Evolutionary conservation across 371 early-diverging fungal genomes (phyloP), one percentile per base, ranked within the genome.

Genomic region (Cokeromyces recurvatus): DNA sequence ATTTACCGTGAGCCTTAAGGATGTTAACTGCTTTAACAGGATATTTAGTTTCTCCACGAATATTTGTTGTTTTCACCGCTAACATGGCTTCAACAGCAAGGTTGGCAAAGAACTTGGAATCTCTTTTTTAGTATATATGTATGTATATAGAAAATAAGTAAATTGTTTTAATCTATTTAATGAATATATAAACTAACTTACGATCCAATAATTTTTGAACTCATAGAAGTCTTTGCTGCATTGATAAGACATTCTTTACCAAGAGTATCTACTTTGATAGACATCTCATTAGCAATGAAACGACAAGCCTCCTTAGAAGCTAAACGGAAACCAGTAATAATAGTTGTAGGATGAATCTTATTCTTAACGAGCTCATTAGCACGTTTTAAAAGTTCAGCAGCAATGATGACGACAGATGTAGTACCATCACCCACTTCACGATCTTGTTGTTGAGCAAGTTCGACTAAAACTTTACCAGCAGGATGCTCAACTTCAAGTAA

Each of bases 341-440:
- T 95, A 34, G 95, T 94, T 31, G 97, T 95, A 5, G 99, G 97
- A 72, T 98, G 99, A 67, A 99, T 95, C 60, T 95, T 96, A 74
- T 94, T 92, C 75, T 96, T 92, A 38, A 99, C 95, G 43, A 98
- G 77, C 48, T 95, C 94, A 60, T 94, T 92, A 57, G 99, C 99
- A 51, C 96, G 84, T 56, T 91, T 87, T 61, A 99, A 85, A 43
- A 99, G 79, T 68, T 95, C 96, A 38, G 97, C 93, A 12, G 99
- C 99, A 54, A 99, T 89, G 41, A 99, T 86, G 35, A 99, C 99
- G n/a, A 99, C 99, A 25, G 95, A 92, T 1, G 99, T 99, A 19
- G 99, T 99, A 32, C 99, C 99, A 66, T 99, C 99, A 16, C 99
- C 99, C 6, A 99, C 99, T 77, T 99, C 99, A 57, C 92, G 92